phyloP scores from a whole-genome alignment of 164 flowering plant species.

The Aristolochia contorta region DNA sequence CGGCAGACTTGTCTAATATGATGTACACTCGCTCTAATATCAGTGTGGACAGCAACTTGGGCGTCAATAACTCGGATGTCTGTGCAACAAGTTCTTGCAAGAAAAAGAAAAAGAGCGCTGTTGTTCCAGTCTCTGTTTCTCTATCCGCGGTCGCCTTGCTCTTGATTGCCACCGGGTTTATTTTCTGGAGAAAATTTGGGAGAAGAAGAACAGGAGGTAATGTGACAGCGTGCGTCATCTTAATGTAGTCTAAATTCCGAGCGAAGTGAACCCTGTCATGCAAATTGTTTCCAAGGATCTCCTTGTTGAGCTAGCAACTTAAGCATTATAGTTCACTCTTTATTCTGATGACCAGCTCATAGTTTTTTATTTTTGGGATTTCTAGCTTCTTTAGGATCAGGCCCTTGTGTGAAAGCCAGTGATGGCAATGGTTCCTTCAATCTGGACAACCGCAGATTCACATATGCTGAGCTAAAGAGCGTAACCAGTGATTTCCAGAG shows the following conservation, averaged over 20 bases:
- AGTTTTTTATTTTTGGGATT: not conserved
- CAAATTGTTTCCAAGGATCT: no score
- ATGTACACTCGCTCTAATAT: not conserved
- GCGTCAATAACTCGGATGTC: not conserved
- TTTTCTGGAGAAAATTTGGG: not conserved
- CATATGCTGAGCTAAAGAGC: slow-evolving; percentile 23
- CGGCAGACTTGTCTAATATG: no score
- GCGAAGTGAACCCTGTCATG: no score
- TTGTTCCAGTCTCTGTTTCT: not conserved
- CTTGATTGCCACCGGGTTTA: not conserved
- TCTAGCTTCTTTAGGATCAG: not conserved
- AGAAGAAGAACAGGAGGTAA: not conserved
- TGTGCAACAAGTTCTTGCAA: not conserved
- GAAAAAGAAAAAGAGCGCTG: not conserved
- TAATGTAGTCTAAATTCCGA: no score
- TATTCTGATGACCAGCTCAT: no score
- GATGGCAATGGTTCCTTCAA: not conserved
- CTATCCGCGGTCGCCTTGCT: not conserved
- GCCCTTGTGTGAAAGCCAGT: not conserved
- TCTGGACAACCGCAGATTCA: slow-evolving; percentile 14
- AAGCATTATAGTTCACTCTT: no score
- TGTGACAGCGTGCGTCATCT: no score
- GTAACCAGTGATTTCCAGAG: slow-evolving; percentile 32
- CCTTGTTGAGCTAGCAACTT: no score
- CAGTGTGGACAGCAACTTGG: not conserved